Evolutionary conservation across 345 rosid genomes (phyloP), one percentile per base, ranked within the genome.

Genomic region (Eucalyptus tenuipes): DNA sequence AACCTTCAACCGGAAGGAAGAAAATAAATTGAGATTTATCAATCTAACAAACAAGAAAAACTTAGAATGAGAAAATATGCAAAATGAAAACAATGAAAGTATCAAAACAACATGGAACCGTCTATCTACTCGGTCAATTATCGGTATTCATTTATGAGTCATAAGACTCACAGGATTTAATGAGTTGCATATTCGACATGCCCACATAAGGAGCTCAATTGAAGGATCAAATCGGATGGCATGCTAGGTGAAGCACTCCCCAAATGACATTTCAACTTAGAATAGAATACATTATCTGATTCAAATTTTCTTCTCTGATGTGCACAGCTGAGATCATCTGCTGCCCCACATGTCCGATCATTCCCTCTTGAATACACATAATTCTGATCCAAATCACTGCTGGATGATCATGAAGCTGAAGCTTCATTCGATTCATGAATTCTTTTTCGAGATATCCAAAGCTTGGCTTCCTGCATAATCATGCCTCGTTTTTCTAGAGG

Each of bases 161-260:
- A 71, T 33, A 71, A 80, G 24, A 92, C 99, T 93, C 94, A 94
- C 99, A 9, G 95, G 94, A 92, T 96, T 96, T 92, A 97, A 86
- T 87, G 95, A 91, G 87, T 96, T 95, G 92, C 99, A 95, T 9
- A 91, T 92, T 86, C 87, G 89, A 92, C 99, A 97, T 88, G 93
- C 91, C 99, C 98, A 98, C 94, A 86, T 88, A 12, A 66, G 90
- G 86, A 90, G 49, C 86, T 93, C 94, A 68, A 85, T 91, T 85
- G 85, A 85, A 86, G 20, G 47, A 87, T 86, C 79, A 89, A 89
- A 85, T 82, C 88, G 64, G 87, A 8, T 16, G 92, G 86, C 68
- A 90, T 89, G 92, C 92, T 93, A 88, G 92, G 85, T 86, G 86
- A 90, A 80, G 79, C 88, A 29, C 88, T 90, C 88, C 86, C 85